Percentiles rank a stretch among this genome's conserved stretches.
Conservation (phyloP, 306 rosid genomes). For the Sicyos edulis region DNA sequence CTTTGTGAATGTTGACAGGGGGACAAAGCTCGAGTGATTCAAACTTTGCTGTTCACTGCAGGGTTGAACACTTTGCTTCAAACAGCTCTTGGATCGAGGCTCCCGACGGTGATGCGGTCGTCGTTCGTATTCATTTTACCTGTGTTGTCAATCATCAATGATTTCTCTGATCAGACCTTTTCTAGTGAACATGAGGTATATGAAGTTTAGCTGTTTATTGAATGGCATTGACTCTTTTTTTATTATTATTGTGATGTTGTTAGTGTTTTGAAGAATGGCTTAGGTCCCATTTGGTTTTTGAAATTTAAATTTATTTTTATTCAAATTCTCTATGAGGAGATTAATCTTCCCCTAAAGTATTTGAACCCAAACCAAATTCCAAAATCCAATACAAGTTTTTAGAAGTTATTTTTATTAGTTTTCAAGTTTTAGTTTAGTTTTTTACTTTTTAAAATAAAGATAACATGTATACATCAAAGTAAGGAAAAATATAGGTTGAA, state of each 20-base stretch:
- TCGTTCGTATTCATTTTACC: constrained; percentile 66
- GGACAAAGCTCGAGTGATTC: constrained; percentile 91
- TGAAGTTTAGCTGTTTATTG: not conserved
- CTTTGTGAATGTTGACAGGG: constrained; percentile 38
- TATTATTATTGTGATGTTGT: not conserved
- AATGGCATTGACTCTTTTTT: not conserved
- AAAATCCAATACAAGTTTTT: too few relatives aligned
- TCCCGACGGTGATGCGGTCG: constrained; percentile 74
- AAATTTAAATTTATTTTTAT: too few relatives aligned
- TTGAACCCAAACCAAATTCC: too few relatives aligned
- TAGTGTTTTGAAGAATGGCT: constrained; percentile 1
- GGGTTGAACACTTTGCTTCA: constrained; percentile 79
- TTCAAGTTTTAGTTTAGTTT: too few relatives aligned
- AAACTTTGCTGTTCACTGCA: constrained; percentile 70
- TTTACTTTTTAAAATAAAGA: too few relatives aligned
- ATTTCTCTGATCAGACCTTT: constrained; percentile 41
- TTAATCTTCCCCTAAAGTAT: too few relatives aligned
- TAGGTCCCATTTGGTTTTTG: too few relatives aligned
- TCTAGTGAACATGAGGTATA: constrained; percentile 57
- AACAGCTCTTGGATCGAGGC: constrained; percentile 75
- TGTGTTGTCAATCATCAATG: constrained; percentile 63
- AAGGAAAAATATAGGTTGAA: too few relatives aligned
- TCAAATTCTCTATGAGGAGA: too few relatives aligned
- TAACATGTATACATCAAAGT: too few relatives aligned
- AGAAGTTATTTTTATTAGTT: too few relatives aligned